Evolutionary conservation across 192 early-diverging fungal species (phyloP), one percentile per base, ranked within the genome.

Genomic region (Pilobolus umbonatus): DNA sequence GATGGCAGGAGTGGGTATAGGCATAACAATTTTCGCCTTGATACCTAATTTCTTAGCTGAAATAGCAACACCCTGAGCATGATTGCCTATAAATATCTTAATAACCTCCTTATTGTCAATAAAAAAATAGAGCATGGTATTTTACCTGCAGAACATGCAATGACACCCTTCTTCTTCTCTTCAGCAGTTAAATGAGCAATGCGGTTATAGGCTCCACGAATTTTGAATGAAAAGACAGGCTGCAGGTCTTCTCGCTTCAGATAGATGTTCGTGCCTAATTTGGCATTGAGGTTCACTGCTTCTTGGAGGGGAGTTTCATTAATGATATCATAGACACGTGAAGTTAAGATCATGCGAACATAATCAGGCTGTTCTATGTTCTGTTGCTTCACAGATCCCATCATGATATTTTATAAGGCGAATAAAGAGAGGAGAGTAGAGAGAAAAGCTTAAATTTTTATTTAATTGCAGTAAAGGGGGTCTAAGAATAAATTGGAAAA

Each of bases 11-110:
- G 71, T 62, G 9, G 65, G 64, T 5, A 85, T 40, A 8, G 97
- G 97, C 97, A 99, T 99, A n/a, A 99, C 93, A 52, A 99, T 99
- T 19, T 85, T 94, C 0, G 97, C 92, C 48, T 82, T 84, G 57
- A 99, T 89, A 9, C 91, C 93, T 76, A 99, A 71, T 50, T 91
- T 84, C 64, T 91, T 86, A 7, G 97, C 95, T 9, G 94, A 86
- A 57, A 91, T 77, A 9, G 97, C 97, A 7, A 98, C 96, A 21
- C 93, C 94, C 73, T 98, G 97, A 12, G 97, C 95, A 67, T 99
- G 95, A 76, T 99, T 99, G 19, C 91, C 80, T 78, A 48, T 28
- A 58, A 8, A 36, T 34, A 22, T 30, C 61, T n/a, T 34, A 60
- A 39, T 11, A 60, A 50, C 80, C 90, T 9, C 90, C 92, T 40